These are phyloP conservation scores for Hylodesmum podocarpum DNA, from an alignment of 306 rosid species.

Conservation along the genomic window DNA sequence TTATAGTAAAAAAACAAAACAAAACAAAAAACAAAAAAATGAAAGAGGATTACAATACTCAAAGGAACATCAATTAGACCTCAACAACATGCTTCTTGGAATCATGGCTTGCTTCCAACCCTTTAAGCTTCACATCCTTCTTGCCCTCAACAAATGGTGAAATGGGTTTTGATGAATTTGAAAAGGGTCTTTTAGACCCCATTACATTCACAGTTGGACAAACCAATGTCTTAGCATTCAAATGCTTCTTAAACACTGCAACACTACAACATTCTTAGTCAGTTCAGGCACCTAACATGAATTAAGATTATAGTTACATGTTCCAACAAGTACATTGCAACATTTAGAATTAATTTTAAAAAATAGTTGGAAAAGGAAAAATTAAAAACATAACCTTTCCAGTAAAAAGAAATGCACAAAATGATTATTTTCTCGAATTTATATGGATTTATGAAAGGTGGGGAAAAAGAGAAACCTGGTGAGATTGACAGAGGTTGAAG, in stretches of 20 bases:
- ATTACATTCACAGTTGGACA: slow-evolving; percentile 40
- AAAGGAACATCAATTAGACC: slow-evolving; percentile 42
- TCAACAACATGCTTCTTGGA: slow-evolving; percentile 36
- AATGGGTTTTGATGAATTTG: slow-evolving; percentile 38
- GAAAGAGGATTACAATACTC: background rate
- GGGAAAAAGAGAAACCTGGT: slow-evolving; percentile 48
- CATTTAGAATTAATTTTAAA: background rate
- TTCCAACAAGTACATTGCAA: background rate
- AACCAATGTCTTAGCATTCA: slow-evolving; percentile 41
- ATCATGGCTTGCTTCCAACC: slow-evolving; percentile 36
- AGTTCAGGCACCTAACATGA: slow-evolving; percentile 2
- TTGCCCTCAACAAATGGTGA: slow-evolving; percentile 33
- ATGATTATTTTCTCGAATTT: background rate
- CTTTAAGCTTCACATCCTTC: slow-evolving; percentile 43
- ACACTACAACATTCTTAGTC: slow-evolving; percentile 41
- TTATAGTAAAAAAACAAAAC: slow-evolving; percentile 16
- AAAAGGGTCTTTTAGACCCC: slow-evolving; percentile 50
- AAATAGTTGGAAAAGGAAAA: background rate
- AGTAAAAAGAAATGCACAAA: background rate
- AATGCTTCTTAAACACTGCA: slow-evolving; percentile 54
- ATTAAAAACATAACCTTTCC: slow-evolving; percentile 15
- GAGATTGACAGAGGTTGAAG: slow-evolving; percentile 32
- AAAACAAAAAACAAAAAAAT: background rate
- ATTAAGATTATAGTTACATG: background rate
- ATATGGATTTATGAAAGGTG: background rate